A percentile compares a stretch with the other conserved stretches of the same genome.
Evolutionary conservation across 2,329 filamentous ascomycete genomes (phyloP).

Genomic region (Cercospora zeae-maydis): DNA sequence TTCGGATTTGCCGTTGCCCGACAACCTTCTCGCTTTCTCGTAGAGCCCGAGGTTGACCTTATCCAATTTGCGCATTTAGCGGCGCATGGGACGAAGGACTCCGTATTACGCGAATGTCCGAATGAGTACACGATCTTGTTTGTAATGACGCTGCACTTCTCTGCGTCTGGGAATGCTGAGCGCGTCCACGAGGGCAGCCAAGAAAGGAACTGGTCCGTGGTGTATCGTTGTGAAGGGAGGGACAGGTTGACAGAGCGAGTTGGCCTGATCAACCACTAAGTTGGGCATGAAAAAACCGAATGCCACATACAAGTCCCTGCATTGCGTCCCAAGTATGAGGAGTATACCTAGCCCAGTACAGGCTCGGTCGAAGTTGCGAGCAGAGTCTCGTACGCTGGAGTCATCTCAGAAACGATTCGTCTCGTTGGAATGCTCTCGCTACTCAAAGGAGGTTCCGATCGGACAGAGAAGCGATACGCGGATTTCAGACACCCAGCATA

Average conservation of each 20-base stretch:
- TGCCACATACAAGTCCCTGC: no score
- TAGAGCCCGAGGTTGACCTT: not conserved
- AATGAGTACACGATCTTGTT: not conserved
- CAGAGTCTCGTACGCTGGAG: no score
- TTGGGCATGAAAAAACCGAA: no score
- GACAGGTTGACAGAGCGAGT: not conserved
- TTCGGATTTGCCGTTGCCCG: not conserved
- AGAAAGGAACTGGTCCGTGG: not conserved
- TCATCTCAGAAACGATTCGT: no score
- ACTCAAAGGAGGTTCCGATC: no score
- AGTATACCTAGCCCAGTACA: no score
- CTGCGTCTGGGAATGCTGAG: not conserved
- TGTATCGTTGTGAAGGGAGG: not conserved
- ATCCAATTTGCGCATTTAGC: not conserved
- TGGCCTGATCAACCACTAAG: not conserved
- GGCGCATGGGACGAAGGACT: not conserved
- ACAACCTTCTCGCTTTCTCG: not conserved
- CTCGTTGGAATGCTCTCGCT: no score
- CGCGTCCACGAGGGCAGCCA: not conserved
- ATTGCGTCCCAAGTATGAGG: no score
- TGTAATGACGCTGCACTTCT: not conserved
- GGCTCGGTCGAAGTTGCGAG: no score
- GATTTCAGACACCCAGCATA: no score
- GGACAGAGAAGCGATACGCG: no score
- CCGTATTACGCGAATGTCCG: not conserved